Evolutionary conservation across 2,329 filamentous ascomycete species (phyloP), one percentile per base, ranked within the genome.

Genomic region (Trichoderma afroharzianum): DNA sequence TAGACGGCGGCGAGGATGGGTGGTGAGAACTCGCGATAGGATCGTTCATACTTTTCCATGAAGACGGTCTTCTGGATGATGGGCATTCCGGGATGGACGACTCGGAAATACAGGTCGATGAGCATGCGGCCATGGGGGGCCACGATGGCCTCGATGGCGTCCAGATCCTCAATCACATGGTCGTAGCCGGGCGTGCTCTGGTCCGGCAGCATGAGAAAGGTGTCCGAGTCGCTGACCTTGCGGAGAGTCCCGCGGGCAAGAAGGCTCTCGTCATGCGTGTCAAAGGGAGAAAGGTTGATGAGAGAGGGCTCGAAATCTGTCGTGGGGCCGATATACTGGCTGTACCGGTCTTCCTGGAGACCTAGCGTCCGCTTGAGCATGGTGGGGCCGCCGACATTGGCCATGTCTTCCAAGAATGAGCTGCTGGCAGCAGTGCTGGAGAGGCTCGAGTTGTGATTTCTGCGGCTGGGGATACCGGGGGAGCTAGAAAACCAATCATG

Each of bases 221-320:
- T 95, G 79, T 94, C 92, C 80, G 88, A 81, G 72, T 92, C 89
- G 82, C 91, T 92, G 75, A 95, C 93, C 80, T 92, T 92, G 77
- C 93, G 88, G 72, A 95, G 86, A 6, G 87, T 90, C 33, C 89
- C 90, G 75, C 89, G 85, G 50, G 92, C 88, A 71, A 93, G 86
- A 26, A 92, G 87, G 77, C 91, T 94, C 82, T 95, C 93, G 83
- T 95, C 92, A 79, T 92, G 91, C 33, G 90, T 91, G 81, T 95
- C 92, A 80, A 95, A 95, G 6, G 90, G 87, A 26, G 92, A 94
- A 26, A 95, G 86, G 76, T 93, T 92, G 81, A 95, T 93, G 69
- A 96, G 85, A n/a, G 91, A 91, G 18, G 92, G 92, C 79, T 96
- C 93, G 78, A 95, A 93, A 76, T 94, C 92, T 64, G 93, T 94